Percentiles rank a stretch among this genome's conserved stretches.
These are phyloP conservation scores for Hypoxylon sp. DNA, from an alignment of 2,329 filamentous ascomycete genomes.

Conservation along the genomic window DNA sequence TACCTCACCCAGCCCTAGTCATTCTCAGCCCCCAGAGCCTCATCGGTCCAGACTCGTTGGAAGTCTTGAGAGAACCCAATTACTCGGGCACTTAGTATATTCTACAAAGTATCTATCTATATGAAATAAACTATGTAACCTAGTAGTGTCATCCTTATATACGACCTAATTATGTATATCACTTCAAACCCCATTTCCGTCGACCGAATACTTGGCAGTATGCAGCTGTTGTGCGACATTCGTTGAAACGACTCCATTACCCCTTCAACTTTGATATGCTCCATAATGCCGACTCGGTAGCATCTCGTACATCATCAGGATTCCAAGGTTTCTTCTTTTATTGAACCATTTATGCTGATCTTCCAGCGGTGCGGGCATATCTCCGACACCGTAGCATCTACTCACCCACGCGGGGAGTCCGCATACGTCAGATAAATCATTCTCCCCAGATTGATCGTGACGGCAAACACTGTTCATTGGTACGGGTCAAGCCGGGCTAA, in stretches of 20 bases:
- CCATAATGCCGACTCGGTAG: constrained; percentile 30
- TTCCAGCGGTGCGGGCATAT: constrained; percentile 19
- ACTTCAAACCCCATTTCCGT: constrained; percentile 1
- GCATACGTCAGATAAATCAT: constrained; percentile 40
- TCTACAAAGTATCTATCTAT: not conserved
- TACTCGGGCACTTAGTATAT: not conserved
- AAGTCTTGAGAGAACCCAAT: not conserved
- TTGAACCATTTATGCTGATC: constrained; percentile 38
- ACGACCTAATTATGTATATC: not conserved
- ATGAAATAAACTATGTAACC: not conserved
- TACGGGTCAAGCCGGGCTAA: constrained; percentile 38
- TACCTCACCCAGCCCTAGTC: constrained; percentile 22
- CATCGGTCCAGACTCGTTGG: constrained; percentile 18
- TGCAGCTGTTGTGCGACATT: constrained; percentile 32
- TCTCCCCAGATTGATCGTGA: constrained; percentile 25
- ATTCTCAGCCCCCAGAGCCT: constrained; percentile 33
- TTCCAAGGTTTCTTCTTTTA: constrained; percentile 29
- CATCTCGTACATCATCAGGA: constrained; percentile 43
- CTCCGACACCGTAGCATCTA: constrained; percentile 30
- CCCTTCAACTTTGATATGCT: constrained; percentile 26
- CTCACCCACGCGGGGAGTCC: constrained; percentile 26
- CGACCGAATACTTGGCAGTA: constrained; percentile 23
- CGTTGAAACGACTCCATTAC: constrained; percentile 35
- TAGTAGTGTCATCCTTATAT: not conserved
- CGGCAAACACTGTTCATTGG: constrained; percentile 34